Base-by-base conservation (phyloP, 2,329 filamentous ascomycete genomes). In the Fusarium sp. region DNA sequence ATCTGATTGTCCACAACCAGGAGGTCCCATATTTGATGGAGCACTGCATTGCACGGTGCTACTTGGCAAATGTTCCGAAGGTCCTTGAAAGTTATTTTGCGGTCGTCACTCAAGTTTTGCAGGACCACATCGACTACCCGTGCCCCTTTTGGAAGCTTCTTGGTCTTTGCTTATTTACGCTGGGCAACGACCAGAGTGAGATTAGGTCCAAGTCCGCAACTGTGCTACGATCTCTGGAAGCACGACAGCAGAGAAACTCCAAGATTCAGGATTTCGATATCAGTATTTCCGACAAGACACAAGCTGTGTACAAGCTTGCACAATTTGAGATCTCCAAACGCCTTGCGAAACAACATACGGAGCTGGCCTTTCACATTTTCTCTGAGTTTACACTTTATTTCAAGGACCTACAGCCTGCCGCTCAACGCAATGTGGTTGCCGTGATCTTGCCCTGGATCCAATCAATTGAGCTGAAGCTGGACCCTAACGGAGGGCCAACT, bases 231-330 rank as follows among this genome's bases (percentile, higher is more conserved):
- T 90, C 90, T 0, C 84, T 98, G 2, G 96, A 98, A 79, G 90
- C 94, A 71, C 89, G 94, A 27, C 93, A 96, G 70, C 82, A 82
- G 3, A 85, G 93, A 71, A 96, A 90, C 70, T 97, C 95, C 2
- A 97, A 97, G 77, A 90, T 99, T 7, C 94, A 97, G 77, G 96
- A 99, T 78, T 97, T 98, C 63, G 96, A 99, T 76, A 98, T 99
- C 75, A 98, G 95, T 78, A 96, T 99, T 62, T 97, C 95, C 0
- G 97, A 99, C 82, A 98, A 98, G 82, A 99, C 97, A 0, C 97
- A 97, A 71, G 95, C 95, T 0, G 95, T 99, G 3, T 99, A 98
- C 82, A 99, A 99, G 82, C 86, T 97, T 46, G 96, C 97, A 0
- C 96, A 99, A 77, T 98, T 98, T 71, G 95, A 98, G 77, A 97